A percentile compares a stretch with the other conserved stretches of the same genome.
These are phyloP conservation scores for Alnus rubra DNA, from an alignment of 306 rosid genomes.

Conservation along the genomic window DNA sequence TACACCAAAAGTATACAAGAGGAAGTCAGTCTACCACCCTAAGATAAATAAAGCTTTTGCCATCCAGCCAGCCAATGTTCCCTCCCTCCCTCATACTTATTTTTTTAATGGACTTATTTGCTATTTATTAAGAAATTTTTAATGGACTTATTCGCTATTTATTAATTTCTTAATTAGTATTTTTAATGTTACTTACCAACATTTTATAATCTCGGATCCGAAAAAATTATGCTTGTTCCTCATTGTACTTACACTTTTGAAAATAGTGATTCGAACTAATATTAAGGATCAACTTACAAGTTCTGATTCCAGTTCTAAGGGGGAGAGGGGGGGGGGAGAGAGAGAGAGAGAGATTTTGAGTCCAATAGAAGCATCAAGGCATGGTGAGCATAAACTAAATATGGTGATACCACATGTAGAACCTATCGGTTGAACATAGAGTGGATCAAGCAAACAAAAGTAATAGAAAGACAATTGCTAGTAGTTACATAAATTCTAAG, in stretches of 20 bases:
- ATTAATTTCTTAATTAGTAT: no score
- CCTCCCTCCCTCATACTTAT: no score
- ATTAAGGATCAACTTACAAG: neutral
- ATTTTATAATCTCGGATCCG: no score
- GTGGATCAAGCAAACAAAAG: constrained; percentile 8
- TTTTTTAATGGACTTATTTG: no score
- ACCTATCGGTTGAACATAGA: neutral
- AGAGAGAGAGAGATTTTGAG: neutral
- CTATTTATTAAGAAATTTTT: no score
- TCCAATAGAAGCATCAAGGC: constrained; percentile 4
- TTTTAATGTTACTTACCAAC: no score
- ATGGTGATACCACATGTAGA: constrained; percentile 14
- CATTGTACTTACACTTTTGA: neutral
- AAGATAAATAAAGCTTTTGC: no score
- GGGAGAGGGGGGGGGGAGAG: neutral
- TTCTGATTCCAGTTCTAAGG: neutral
- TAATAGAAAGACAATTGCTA: neutral
- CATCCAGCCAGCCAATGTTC: no score
- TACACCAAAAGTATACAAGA: no score
- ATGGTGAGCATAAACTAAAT: constrained; percentile 1
- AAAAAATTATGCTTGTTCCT: neutral
- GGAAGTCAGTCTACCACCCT: no score
- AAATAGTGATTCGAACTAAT: neutral
- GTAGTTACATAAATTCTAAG: neutral
- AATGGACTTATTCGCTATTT: no score